These are phyloP conservation scores for Tetrastigma voinierianum DNA, from an alignment of 164 flowering plant species.

Conservation along the genomic window DNA sequence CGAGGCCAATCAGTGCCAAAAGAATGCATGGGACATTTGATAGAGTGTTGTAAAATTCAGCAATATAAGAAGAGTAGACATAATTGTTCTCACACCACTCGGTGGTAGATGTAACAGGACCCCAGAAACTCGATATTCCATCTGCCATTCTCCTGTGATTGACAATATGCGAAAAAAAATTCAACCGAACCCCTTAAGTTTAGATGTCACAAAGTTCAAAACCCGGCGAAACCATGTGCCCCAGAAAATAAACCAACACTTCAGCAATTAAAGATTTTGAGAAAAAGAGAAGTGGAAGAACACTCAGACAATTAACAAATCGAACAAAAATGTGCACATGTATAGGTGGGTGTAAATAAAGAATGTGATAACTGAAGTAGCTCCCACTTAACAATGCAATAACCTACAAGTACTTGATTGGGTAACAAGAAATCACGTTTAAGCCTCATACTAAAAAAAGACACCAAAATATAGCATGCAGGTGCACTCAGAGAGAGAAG, in stretches of 20 bases:
- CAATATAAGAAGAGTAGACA: constrained; percentile 56
- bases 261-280: background rate
- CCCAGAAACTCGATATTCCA: constrained; percentile 55
- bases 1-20: constrained; percentile 73
- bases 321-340: too few relatives aligned
- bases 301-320: background rate
- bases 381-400: too few relatives aligned
- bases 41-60: constrained; percentile 78
- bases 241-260: background rate
- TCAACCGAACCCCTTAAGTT: background rate
- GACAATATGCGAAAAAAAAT: background rate
- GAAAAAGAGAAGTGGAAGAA: background rate
- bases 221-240: constrained; percentile 7
- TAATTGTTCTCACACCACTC: constrained; percentile 68
- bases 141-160: constrained; percentile 38
- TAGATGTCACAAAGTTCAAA: background rate
- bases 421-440: too few relatives aligned
- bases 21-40: constrained; percentile 70
- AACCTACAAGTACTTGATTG: too few relatives aligned
- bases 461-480: too few relatives aligned
- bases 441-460: too few relatives aligned
- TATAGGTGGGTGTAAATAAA: too few relatives aligned
- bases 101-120: constrained; percentile 63
- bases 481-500: too few relatives aligned
- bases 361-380: too few relatives aligned